Percentiles rank a stretch among this genome's conserved stretches.
phyloP scores from a whole-genome alignment of 768 basidiomycete genomes.

The Leccinellum albellum region DNA sequence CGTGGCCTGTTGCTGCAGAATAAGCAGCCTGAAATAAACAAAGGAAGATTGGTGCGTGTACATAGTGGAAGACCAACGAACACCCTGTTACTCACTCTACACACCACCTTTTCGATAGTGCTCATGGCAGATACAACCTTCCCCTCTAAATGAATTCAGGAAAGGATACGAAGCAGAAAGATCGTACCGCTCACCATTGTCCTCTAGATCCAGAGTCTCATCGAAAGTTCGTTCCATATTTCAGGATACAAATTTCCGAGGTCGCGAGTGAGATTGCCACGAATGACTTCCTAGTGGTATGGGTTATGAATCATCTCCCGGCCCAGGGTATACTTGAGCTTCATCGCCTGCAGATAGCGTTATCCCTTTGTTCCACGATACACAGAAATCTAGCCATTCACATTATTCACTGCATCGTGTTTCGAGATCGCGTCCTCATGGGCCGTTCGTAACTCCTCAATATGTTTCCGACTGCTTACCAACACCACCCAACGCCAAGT shows the following conservation, averaged over 20 bases:
- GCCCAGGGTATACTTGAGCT: conserved; percentile 39
- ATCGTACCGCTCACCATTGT: conserved; percentile 8
- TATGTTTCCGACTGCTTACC: too few species aligned
- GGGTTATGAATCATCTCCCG: conserved; percentile 25
- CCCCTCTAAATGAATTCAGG: too few species aligned
- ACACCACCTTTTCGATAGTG: conserved; percentile 13
- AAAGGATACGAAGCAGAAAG: too few species aligned
- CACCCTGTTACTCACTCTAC: conserved; percentile 5
- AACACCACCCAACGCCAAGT: too few species aligned
- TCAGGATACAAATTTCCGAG: conserved; percentile 26
- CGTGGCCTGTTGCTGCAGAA: conserved; percentile 19
- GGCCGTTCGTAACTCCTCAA: too few species aligned
- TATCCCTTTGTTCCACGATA: neutral
- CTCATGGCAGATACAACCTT: neutral
- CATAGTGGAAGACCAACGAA: conserved; percentile 43
- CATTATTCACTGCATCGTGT: too few species aligned
- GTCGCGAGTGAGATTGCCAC: conserved; percentile 34
- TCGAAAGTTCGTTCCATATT: conserved; percentile 36
- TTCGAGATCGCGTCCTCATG: too few species aligned
- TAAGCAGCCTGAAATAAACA: too few species aligned
- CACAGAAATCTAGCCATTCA: too few species aligned
- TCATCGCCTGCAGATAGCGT: conserved; percentile 28
- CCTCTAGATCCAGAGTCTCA: conserved; percentile 31
- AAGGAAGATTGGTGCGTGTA: neutral
- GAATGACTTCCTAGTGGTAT: conserved; percentile 32